Base-by-base conservation (phyloP, 495 filamentous ascomycete species). In the Neurospora sp. region DNA sequence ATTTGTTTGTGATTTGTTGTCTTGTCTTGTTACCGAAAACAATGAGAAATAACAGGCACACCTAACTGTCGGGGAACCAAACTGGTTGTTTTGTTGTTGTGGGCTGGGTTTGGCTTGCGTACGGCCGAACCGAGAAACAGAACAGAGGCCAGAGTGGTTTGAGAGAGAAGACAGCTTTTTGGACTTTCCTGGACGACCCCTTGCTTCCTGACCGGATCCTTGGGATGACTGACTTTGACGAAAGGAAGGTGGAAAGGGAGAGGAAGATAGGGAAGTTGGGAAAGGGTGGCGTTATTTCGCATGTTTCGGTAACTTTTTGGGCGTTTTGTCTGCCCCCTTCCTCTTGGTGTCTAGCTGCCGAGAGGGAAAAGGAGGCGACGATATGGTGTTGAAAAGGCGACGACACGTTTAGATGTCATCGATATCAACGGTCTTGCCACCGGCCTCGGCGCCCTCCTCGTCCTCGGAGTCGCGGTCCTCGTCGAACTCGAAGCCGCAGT, bases 401-500 rank as follows among this genome's bases (percentile, higher is more conserved):
- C 68, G 27, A 27, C 14, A 31, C 18, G 22, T 73, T 79, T 80
- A 93, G 77, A 93, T 92, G 76, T 93, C 90, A 82, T 93, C 91
- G 76, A 93, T 88, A 77, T 92, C 90, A 75, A 93, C 85, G 61
- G 91, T 90, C 81, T 88, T 88, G 76, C 80, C 84, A 69, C 86
- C 86, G 74, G 83, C 88, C 70, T 83, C 85, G 77, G 86, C 87
- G 76, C 87, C 89, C 61, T 82, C 87, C 72, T 87, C 88, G 66
- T 86, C 86, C 53, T 90, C 89, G 73, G 87, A 87, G 79, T 95
- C 97, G 79, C 93, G 94, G 83, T 98, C 96, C 82, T 91, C 91
- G 80, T 91, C 91, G 85, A 93, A 93, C 84, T 93, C 91, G 86
- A 93, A 93, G 82, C 91, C 90, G 83, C 91, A 92, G 76, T 93